Conservation (phyloP, 2,329 filamentous ascomycete species). For the Thelonectria discophora region DNA sequence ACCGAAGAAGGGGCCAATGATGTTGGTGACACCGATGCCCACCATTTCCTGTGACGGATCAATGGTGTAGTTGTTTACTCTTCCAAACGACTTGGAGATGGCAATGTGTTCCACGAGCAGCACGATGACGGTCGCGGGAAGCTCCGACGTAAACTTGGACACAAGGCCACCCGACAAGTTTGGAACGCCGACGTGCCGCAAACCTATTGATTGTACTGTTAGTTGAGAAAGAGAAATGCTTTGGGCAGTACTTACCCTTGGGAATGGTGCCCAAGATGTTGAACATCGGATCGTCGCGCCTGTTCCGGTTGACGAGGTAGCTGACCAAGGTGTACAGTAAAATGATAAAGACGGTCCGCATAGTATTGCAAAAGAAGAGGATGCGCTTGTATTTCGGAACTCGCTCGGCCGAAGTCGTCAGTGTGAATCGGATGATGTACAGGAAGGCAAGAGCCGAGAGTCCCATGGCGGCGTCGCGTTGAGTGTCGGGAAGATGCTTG, state of each 20-base stretch:
- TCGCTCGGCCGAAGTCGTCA: conserved; percentile 73
- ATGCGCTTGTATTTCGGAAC: conserved; percentile 74
- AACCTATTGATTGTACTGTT: conserved; percentile 59
- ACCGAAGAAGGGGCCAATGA: conserved; percentile 90
- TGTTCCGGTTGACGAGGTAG: conserved; percentile 80
- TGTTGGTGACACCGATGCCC: conserved; percentile 89
- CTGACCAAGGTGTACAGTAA: conserved; percentile 91
- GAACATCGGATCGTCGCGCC: conserved; percentile 71
- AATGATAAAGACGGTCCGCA: conserved; percentile 91
- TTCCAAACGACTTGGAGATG: conserved; percentile 95
- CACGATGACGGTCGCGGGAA: conserved; percentile 92
- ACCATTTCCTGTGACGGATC: conserved; percentile 96
- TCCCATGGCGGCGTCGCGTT: conserved; percentile 86
- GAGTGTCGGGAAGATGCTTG: conserved; percentile 72
- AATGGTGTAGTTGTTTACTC: conserved; percentile 95
- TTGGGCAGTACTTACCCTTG: conserved; percentile 57
- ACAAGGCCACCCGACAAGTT: conserved; percentile 73
- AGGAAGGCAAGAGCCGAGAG: conserved; percentile 82
- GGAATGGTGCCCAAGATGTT: conserved; percentile 80
- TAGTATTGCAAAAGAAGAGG: conserved; percentile 90
- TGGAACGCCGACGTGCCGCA: conserved; percentile 81
- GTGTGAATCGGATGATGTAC: conserved; percentile 75
- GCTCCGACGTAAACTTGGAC: conserved; percentile 71
- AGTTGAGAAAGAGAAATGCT: neutral
- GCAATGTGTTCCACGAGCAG: conserved; percentile 96